These are phyloP conservation scores for Xerocomus brunneocitrinus DNA, from an alignment of 768 basidiomycete species.

Conservation along the genomic window DNA sequence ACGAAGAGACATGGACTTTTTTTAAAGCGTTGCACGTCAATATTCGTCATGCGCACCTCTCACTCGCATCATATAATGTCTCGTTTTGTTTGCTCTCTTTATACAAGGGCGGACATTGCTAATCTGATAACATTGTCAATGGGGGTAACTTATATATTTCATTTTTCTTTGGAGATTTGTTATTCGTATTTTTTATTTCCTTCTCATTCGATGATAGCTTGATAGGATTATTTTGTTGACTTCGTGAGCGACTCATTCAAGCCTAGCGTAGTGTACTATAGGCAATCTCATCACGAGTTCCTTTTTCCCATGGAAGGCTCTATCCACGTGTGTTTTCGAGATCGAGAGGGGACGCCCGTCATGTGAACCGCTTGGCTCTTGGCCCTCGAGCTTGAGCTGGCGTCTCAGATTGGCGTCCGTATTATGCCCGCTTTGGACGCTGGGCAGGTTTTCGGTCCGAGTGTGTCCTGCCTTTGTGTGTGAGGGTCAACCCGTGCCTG, in stretches of 20 bases:
- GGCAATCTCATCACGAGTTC: background rate
- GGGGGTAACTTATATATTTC: conserved; percentile 1
- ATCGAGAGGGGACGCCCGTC: background rate
- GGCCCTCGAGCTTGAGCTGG: background rate
- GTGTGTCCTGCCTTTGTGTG: no score
- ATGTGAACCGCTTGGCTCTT: no score
- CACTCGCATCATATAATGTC: background rate
- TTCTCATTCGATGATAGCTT: background rate
- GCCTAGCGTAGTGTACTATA: background rate
- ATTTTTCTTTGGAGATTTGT: background rate
- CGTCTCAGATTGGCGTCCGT: background rate
- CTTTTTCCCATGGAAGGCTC: background rate
- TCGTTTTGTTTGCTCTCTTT: background rate
- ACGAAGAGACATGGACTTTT: conserved; percentile 1
- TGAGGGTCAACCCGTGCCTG: no score
- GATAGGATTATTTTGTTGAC: background rate
- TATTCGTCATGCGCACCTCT: background rate
- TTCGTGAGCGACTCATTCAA: background rate
- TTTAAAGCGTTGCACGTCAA: background rate
- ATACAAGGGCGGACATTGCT: background rate
- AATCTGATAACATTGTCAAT: background rate
- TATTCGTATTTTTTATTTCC: background rate
- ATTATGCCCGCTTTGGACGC: no score
- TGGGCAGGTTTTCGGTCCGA: no score
- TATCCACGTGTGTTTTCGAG: background rate